These are phyloP conservation scores for Hypoxylon lienhwacheense DNA, from an alignment of 495 filamentous ascomycete genomes.

Conservation along the genomic window DNA sequence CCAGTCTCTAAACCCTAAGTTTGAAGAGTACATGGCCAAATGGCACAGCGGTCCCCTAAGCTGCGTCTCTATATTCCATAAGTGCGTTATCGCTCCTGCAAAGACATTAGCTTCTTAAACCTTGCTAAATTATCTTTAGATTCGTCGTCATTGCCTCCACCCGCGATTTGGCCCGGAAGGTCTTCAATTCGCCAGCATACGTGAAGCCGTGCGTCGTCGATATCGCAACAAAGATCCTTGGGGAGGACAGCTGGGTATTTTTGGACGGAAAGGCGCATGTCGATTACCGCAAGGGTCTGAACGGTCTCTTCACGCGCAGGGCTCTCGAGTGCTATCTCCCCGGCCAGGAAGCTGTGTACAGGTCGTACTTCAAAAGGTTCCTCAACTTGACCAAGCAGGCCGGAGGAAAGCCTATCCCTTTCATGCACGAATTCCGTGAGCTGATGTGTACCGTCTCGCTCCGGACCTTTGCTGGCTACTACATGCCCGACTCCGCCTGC, in stretches of 20 bases:
- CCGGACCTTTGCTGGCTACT: slow-evolving; percentile 95
- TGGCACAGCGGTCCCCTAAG: slow-evolving; percentile 89
- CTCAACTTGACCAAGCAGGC: slow-evolving; percentile 70
- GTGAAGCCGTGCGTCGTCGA: slow-evolving; percentile 98
- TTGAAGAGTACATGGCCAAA: slow-evolving; percentile 86
- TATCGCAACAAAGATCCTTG: slow-evolving; percentile 89
- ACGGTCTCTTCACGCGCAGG: slow-evolving; percentile 89
- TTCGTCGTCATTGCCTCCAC: slow-evolving; percentile 97
- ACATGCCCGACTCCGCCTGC: slow-evolving; percentile 83
- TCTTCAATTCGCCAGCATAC: slow-evolving; percentile 91
- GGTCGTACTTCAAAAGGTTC: slow-evolving; percentile 80
- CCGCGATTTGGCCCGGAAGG: slow-evolving; percentile 93
- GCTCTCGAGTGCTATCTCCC: slow-evolving; percentile 88
- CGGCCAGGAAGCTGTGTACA: slow-evolving; percentile 88
- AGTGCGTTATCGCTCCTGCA: slow-evolving; percentile 62
- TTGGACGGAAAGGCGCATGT: slow-evolving; percentile 93
- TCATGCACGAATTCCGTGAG: slow-evolving; percentile 93
- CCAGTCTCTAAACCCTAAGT: slow-evolving; percentile 87
- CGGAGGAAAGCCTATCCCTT: slow-evolving; percentile 72
- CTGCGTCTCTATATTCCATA: slow-evolving; percentile 99
- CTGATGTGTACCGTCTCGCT: slow-evolving; percentile 93
- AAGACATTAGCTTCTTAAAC: background rate
- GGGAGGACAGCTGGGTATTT: slow-evolving; percentile 95
- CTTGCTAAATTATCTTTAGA: slow-evolving; percentile 48
- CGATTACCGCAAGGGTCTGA: slow-evolving; percentile 95